Evolutionary conservation across 1,139 yeast species (phyloP), one percentile per base, ranked within the genome.

Genomic region (Geotrichum aggregatum): DNA sequence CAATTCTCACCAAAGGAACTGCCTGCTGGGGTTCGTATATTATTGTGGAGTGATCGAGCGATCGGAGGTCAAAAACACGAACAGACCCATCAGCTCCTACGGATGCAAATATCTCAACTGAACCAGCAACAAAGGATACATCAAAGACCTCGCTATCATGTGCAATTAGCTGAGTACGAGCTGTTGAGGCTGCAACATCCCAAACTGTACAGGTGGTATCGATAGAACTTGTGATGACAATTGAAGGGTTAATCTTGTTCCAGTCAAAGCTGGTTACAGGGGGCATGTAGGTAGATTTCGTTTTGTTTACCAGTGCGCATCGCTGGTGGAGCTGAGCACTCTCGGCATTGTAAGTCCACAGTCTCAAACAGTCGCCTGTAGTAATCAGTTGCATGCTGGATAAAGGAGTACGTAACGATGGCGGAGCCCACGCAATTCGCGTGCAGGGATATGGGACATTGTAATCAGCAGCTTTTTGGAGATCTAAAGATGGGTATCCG

Each of bases 161-260:
- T 0, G 98, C 98, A 60, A 92, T 92, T 49, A 92, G 74, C 70
- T 92, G 98, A 1, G 98, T 91, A 64, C 85, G 86, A 19, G 95
- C 95, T 26, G 78, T 75, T n/a, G 87, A 87, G 8, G 81, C 75
- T 31, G 73, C 75, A 42, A 88, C 71, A 68, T 92, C 98, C 98
- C 98, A 92, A 2, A 89, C 83, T 0, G 98, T 91, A 69, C 98
- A 92, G 0, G 98, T 92, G 0, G 98, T 92, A 69, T 92, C 98
- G 10, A 92, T 88, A 30, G 94, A 83, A 56, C 94, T 82, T 1
- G 97, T 88, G 44, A 92, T 86, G 22, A 89, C 77, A 39, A 83
- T 70, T 52, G 80, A 78, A 6, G 88, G 79, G 62, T 87, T 92
- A 2, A 77, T 73, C 46, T 76, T 71, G 71, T 87, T 89, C 98